These are phyloP conservation scores for Penicillium coprophilum DNA, from an alignment of 495 filamentous ascomycete genomes.

Conservation along the genomic window DNA sequence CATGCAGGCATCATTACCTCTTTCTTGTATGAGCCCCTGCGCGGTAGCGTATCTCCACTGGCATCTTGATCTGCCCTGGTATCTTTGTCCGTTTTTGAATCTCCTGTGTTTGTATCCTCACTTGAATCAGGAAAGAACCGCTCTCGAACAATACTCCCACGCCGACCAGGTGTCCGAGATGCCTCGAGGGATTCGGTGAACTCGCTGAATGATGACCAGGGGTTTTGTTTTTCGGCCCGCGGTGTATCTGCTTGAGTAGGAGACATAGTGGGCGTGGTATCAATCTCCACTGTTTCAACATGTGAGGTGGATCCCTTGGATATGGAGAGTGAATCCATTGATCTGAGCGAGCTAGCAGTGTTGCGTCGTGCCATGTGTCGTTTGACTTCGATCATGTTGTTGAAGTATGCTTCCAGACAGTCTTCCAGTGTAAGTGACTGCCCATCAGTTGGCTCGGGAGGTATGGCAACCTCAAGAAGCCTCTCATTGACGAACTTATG, in stretches of 20 bases:
- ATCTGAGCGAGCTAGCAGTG: conserved; percentile 53
- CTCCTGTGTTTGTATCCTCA: conserved; percentile 36
- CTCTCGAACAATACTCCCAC: conserved; percentile 63
- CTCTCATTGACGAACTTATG: conserved; percentile 93
- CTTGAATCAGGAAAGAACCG: conserved; percentile 51
- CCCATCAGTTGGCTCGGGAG: conserved; percentile 58
- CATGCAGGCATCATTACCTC: conserved; percentile 95
- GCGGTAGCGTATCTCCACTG: conserved; percentile 22
- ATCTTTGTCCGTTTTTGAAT: conserved; percentile 16
- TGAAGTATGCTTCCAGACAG: conserved; percentile 92
- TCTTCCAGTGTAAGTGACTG: conserved; percentile 76
- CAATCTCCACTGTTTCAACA: conserved; percentile 61
- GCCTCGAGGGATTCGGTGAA: conserved; percentile 21
- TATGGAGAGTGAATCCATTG: conserved; percentile 47
- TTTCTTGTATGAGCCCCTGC: conserved; percentile 60
- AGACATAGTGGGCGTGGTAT: conserved; percentile 41
- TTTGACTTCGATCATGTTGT: conserved; percentile 87
- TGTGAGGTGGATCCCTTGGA: conserved; percentile 52
- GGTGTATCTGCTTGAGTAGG: conserved; percentile 37
- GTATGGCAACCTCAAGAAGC: conserved; percentile 86
- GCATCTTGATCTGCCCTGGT: conserved; percentile 11
- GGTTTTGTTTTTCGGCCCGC: conserved; percentile 30
- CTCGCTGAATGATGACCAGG: conserved; percentile 36
- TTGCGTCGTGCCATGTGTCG: conserved; percentile 68
- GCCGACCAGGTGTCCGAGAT: conserved; percentile 38